Evolutionary conservation across 2,329 filamentous ascomycete species (phyloP).

Genomic region (Chaetomium sp.): DNA sequence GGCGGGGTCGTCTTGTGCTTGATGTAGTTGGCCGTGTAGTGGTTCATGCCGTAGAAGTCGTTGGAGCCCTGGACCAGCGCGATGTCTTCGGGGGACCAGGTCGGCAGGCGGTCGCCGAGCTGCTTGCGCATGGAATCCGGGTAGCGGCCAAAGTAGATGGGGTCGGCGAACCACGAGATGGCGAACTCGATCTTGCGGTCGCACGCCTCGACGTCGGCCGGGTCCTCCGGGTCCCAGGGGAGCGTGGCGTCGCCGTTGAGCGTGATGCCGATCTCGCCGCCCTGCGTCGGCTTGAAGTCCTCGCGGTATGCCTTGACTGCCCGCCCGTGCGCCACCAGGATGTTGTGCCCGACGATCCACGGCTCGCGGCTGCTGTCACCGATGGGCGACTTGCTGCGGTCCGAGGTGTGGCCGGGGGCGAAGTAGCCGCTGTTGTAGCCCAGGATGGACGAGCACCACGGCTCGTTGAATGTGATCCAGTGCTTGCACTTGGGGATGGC

Average conservation of each 20-base stretch:
- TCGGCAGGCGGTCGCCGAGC: conserved; percentile 69
- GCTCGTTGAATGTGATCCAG: conserved; percentile 91
- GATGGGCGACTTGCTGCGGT: conserved; percentile 61
- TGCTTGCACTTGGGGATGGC: conserved; percentile 70
- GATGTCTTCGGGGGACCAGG: conserved; percentile 65
- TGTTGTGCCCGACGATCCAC: conserved; percentile 76
- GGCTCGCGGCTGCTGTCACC: conserved; percentile 72
- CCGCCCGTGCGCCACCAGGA: conserved; percentile 71
- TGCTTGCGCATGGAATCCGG: conserved; percentile 77
- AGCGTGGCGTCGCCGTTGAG: conserved; percentile 79
- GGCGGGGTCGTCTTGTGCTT: conserved; percentile 60
- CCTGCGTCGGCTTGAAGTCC: conserved; percentile 66
- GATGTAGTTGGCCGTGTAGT: conserved; percentile 86
- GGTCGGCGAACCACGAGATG: conserved; percentile 84
- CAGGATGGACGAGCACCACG: conserved; percentile 75
- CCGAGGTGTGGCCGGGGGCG: conserved; percentile 75
- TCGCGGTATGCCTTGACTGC: conserved; percentile 78
- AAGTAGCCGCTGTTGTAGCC: conserved; percentile 74
- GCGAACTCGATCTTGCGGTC: conserved; percentile 80
- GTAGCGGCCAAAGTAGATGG: conserved; percentile 78
- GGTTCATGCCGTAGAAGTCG: conserved; percentile 93
- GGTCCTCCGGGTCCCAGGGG: conserved; percentile 74
- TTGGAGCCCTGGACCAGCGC: conserved; percentile 77
- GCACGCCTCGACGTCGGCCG: conserved; percentile 66
- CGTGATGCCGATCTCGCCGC: conserved; percentile 79